Evolutionary conservation across 495 filamentous ascomycete genomes (phyloP).

Genomic region (Aspergillus carlsbadensis): DNA sequence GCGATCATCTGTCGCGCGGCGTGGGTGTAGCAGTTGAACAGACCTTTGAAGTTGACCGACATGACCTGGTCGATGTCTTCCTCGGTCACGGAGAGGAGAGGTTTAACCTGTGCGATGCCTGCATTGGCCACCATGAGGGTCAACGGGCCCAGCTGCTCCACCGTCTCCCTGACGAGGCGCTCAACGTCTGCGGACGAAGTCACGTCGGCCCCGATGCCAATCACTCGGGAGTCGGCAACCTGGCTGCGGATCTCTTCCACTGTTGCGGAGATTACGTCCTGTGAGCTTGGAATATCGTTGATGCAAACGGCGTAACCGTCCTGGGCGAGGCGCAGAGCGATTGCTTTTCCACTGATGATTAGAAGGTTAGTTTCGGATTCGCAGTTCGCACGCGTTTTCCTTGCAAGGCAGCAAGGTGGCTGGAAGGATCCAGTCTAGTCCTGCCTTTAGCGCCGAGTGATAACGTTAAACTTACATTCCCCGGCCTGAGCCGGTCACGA

Average conservation of each 20-base stretch:
- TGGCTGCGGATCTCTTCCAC: conserved; percentile 43
- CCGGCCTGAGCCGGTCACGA: conserved; percentile 56
- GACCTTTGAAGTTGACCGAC: conserved; percentile 62
- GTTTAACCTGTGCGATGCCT: conserved; percentile 65
- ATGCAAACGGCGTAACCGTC: conserved; percentile 62
- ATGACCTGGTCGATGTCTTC: conserved; percentile 54
- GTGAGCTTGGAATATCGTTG: conserved; percentile 54
- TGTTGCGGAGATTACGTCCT: conserved; percentile 44
- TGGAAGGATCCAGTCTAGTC: too few relatives aligned
- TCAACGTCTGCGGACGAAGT: conserved; percentile 47
- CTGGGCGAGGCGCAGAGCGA: conserved; percentile 55
- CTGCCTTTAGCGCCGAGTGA: too few relatives aligned
- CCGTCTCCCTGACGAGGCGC: conserved; percentile 45
- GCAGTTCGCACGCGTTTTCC: background rate
- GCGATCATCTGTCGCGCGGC: conserved; percentile 63
- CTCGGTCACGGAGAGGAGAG: conserved; percentile 57
- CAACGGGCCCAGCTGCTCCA: conserved; percentile 50
- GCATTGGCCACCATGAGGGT: conserved; percentile 41
- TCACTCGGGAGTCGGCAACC: conserved; percentile 37
- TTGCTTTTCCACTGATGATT: conserved; percentile 50
- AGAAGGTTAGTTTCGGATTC: background rate
- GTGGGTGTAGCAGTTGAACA: conserved; percentile 66
- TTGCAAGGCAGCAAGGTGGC: background rate
- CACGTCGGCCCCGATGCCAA: conserved; percentile 50
- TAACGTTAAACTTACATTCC: conserved; percentile 45